Percentiles rank a stretch among this genome's conserved stretches.
Conservation (phyloP, 2,329 filamentous ascomycete genomes). For the Aspergillus sclerotialis region DNA sequence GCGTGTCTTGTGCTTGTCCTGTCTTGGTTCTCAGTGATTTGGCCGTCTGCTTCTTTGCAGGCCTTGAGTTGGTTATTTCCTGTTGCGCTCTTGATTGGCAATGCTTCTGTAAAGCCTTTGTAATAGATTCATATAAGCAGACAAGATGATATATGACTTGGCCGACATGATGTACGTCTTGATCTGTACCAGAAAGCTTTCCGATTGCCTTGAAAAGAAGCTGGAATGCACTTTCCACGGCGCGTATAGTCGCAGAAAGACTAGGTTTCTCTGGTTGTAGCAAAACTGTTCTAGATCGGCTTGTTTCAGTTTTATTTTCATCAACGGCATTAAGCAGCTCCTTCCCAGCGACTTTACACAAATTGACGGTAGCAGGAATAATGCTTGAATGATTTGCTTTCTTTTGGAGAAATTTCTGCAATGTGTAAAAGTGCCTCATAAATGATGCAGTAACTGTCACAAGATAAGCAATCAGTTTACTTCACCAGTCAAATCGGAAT, state of each 20-base stretch:
- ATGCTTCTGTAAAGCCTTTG: conserved; percentile 19
- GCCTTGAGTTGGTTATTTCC: neutral
- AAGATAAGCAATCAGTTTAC: conserved; percentile 7
- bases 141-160: conserved; percentile 28
- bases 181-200: conserved; percentile 14
- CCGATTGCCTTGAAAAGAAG: conserved; percentile 21
- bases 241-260: conserved; percentile 12
- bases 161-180: conserved; percentile 8
- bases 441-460: conserved; percentile 22
- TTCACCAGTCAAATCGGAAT: neutral
- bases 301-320: conserved; percentile 1
- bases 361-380: conserved; percentile 12
- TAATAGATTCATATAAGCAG: conserved; percentile 23
- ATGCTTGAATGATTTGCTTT: conserved; percentile 16
- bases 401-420: conserved; percentile 28
- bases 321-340: conserved; percentile 13
- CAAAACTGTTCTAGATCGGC: conserved; percentile 3
- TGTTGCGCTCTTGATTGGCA: conserved; percentile 14
- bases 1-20: neutral
- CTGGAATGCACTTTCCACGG: conserved; percentile 17
- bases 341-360: conserved; percentile 24
- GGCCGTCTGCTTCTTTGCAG: conserved; percentile 10
- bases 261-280: conserved; percentile 9
- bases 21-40: conserved; percentile 7
- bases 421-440: conserved; percentile 25